Evolutionary conservation across 2,329 filamentous ascomycete genomes (phyloP).

Genomic region (Grosmannia huntii): DNA sequence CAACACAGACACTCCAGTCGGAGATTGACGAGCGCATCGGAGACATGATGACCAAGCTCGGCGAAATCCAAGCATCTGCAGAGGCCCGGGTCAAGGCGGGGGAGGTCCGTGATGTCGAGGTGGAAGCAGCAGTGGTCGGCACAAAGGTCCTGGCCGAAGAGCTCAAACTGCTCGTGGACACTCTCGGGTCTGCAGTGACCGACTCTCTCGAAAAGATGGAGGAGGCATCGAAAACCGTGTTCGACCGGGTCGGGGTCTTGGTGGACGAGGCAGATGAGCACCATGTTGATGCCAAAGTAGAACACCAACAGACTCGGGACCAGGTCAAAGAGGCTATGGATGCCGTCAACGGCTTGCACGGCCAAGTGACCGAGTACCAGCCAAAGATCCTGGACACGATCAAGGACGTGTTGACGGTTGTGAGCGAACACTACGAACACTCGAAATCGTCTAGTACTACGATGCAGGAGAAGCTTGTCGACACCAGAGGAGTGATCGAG

Average conservation of each 20-base stretch:
- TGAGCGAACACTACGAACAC: slow-evolving; percentile 80
- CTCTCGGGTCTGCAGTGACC: slow-evolving; percentile 66
- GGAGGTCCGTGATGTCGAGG: slow-evolving; percentile 59
- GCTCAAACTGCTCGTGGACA: slow-evolving; percentile 73
- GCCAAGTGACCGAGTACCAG: slow-evolving; percentile 68
- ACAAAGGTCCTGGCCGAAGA: slow-evolving; percentile 79
- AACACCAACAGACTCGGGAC: slow-evolving; percentile 73
- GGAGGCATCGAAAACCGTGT: slow-evolving; percentile 77
- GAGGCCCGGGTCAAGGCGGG: slow-evolving; percentile 62
- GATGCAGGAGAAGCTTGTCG: slow-evolving; percentile 46
- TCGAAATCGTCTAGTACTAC: slow-evolving; percentile 52
- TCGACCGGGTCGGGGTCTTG: slow-evolving; percentile 69
- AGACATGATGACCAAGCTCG: slow-evolving; percentile 75
- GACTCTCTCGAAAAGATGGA: slow-evolving; percentile 79
- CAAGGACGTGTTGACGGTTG: slow-evolving; percentile 70
- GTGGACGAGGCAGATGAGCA: slow-evolving; percentile 63
- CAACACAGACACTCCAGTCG: slow-evolving; percentile 37
- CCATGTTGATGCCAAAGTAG: slow-evolving; percentile 58
- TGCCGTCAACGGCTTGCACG: slow-evolving; percentile 63
- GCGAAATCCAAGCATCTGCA: slow-evolving; percentile 63
- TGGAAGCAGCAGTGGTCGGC: slow-evolving; percentile 58
- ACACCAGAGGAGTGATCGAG: slow-evolving; percentile 37
- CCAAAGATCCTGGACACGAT: slow-evolving; percentile 80
- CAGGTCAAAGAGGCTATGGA: slow-evolving; percentile 64
- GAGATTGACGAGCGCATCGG: slow-evolving; percentile 56